phyloP scores from a whole-genome alignment of 257 asterid species.

The Verbena officinalis region DNA sequence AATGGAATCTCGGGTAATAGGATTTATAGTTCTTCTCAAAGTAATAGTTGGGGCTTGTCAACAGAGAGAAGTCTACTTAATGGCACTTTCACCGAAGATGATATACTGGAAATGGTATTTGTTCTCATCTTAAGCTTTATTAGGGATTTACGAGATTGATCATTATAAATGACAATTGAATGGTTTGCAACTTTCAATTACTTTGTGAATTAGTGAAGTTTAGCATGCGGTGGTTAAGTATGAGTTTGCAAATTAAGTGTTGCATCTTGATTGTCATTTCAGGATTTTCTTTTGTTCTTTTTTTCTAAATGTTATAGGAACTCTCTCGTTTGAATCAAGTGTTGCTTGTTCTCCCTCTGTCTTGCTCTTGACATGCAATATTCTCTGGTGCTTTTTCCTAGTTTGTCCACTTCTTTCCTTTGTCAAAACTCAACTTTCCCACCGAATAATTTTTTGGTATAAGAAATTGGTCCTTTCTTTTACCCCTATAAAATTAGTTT shows the following conservation, averaged over 20 bases:
- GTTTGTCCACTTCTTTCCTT: neutral
- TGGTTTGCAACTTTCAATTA: conserved; percentile 6
- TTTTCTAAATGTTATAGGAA: conserved; percentile 1
- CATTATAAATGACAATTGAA: conserved; percentile 16
- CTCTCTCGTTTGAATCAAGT: conserved; percentile 8
- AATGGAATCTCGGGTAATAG: conserved; percentile 42
- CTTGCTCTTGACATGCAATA: conserved; percentile 13
- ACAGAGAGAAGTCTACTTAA: conserved; percentile 52
- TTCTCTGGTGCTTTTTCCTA: neutral
- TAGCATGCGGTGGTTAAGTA: neutral
- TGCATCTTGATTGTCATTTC: conserved; percentile 13
- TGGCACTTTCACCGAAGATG: conserved; percentile 82
- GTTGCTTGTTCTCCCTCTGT: no score
- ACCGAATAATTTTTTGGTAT: neutral
- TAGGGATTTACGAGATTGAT: conserved; percentile 12
- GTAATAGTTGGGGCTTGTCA: conserved; percentile 54
- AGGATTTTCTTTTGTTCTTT: conserved; percentile 9
- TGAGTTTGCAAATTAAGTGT: conserved; percentile 16
- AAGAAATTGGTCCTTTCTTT: conserved; percentile 4
- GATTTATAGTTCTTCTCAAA: conserved; percentile 39
- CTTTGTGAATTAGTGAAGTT: conserved; percentile 11
- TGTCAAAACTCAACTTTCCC: neutral
- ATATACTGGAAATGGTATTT: conserved; percentile 84
- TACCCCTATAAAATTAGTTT: neutral
- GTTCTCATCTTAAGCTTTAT: conserved; percentile 32